These are phyloP conservation scores for Globisporangium spinosum DNA, from an alignment of 352 stramenopile genomes.

Conservation along the genomic window DNA sequence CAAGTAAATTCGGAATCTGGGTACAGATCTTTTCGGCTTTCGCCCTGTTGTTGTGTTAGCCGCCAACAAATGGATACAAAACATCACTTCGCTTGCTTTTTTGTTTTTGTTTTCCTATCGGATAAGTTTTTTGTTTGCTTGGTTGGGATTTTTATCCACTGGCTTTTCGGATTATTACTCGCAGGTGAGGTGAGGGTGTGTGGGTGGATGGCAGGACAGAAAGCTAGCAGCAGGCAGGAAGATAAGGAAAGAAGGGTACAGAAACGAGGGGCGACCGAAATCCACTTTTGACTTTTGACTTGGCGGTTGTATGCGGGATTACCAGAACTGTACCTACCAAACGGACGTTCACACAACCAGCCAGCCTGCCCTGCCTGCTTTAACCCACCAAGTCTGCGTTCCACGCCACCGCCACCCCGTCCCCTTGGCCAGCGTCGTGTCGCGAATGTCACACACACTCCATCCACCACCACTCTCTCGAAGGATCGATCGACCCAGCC, in stretches of 20 bases:
- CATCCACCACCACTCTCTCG: slow-evolving; percentile 10
- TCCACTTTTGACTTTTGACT: not conserved
- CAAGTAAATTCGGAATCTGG: not conserved
- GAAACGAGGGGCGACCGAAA: not conserved
- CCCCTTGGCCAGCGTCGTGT: slow-evolving; percentile 6
- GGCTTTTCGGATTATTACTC: slow-evolving; percentile 1
- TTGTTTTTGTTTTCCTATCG: not conserved
- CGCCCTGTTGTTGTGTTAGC: slow-evolving; percentile 3
- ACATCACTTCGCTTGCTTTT: not conserved
- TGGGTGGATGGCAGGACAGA: not conserved
- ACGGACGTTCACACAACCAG: not conserved
- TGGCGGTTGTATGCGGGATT: slow-evolving; percentile 1
- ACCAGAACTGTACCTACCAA: not conserved
- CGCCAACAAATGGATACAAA: slow-evolving; percentile 12
- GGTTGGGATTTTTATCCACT: not conserved
- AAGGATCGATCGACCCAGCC: slow-evolving; percentile 7
- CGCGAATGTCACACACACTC: slow-evolving; percentile 12
- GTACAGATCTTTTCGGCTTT: slow-evolving; percentile 3
- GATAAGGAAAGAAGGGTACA: slow-evolving; percentile 9
- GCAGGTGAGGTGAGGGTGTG: not conserved
- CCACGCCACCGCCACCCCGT: not conserved
- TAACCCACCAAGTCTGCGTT: slow-evolving; percentile 2
- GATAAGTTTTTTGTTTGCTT: slow-evolving; percentile 4
- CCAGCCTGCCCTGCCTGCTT: not conserved
- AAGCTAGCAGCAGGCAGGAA: not conserved